Base-by-base conservation (phyloP, 176 grass and related monocot species). In the Otatea glauca region DNA sequence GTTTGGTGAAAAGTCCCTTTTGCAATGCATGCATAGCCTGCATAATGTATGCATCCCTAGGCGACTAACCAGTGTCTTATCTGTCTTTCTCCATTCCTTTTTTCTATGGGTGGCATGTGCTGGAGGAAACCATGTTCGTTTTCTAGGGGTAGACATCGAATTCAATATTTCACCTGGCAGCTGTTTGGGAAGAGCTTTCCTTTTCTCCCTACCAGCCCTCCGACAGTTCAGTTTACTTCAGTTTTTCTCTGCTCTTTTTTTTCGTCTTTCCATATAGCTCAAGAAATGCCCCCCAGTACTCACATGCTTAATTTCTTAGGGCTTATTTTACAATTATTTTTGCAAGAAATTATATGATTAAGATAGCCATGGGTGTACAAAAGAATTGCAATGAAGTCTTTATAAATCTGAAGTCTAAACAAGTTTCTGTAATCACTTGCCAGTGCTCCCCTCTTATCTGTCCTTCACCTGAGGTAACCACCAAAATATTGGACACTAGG, bases 161-260 rank as follows among this genome's bases (percentile, higher is more conserved):
- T 86, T 90, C 39, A 90, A 83, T 86, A 90, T 58, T 86, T 49
- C 79, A 79, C 39, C 79, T 82, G 84, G 70, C 66, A 66, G 73
- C 79, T 90, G 88, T 74, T 78, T 45, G 41, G 6, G 32, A 67
- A 59, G 79, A 86, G 77, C 77, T 80, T 69, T 84, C 88, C 43
- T 77, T 61, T 86, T 54, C 83, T 77, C 55, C 65, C 55, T 49
- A 72, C 78, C 65, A 72, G 86, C 84, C 79, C 45, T 86, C 74
- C 74, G 39, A 79, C 79, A 51, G 71, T 78, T 37, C 70, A 20
- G 16, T 35, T 24, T 49, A 50, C 29, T 56, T 7, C 7, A 18
- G 25, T 38, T 37, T 10, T 38, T 78, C 23, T 12, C 9, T 44
- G 16, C 24, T 37, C 15, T 25, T 44, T 50, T 35, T 23, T 0